These are phyloP conservation scores for Brasilioporus rufonigricans DNA, from an alignment of 768 basidiomycete genomes.

Conservation along the genomic window DNA sequence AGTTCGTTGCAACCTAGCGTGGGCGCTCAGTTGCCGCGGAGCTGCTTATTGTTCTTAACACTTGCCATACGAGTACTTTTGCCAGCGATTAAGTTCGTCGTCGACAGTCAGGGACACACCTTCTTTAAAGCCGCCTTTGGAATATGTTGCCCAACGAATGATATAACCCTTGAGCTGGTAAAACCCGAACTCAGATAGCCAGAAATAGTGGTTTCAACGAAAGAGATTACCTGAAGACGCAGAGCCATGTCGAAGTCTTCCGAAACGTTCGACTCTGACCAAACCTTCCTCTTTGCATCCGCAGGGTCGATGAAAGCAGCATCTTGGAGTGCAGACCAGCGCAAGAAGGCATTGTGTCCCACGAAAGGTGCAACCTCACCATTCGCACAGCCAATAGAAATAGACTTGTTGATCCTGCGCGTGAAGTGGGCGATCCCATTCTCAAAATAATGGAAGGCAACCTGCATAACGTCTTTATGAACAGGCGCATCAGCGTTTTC, in stretches of 20 bases:
- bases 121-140: slow-evolving; percentile 85
- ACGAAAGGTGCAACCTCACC: slow-evolving; percentile 79
- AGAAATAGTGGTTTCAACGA: slow-evolving; percentile 38
- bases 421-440: slow-evolving; percentile 93
- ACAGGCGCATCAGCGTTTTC: slow-evolving; percentile 26
- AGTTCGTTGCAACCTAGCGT: slow-evolving; percentile 43
- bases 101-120: slow-evolving; percentile 88
- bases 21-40: slow-evolving; percentile 27
- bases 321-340: slow-evolving; percentile 91
- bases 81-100: slow-evolving; percentile 92
- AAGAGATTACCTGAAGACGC: slow-evolving; percentile 43
- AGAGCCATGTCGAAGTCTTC: slow-evolving; percentile 73
- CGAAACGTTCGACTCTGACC: slow-evolving; percentile 66
- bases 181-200: slow-evolving; percentile 47
- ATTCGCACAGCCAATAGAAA: slow-evolving; percentile 76
- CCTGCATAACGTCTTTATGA: slow-evolving; percentile 78
- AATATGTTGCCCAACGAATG: slow-evolving; percentile 75
- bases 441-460: slow-evolving; percentile 86
- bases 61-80: slow-evolving; percentile 77
- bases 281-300: slow-evolving; percentile 63
- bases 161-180: slow-evolving; percentile 30
- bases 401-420: slow-evolving; percentile 81
- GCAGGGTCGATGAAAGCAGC: slow-evolving; percentile 64
- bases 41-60: slow-evolving; percentile 37
- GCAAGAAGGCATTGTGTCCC: slow-evolving; percentile 85